Conservation (phyloP, 495 filamentous ascomycete species). For the Pyrenula aspistea region DNA sequence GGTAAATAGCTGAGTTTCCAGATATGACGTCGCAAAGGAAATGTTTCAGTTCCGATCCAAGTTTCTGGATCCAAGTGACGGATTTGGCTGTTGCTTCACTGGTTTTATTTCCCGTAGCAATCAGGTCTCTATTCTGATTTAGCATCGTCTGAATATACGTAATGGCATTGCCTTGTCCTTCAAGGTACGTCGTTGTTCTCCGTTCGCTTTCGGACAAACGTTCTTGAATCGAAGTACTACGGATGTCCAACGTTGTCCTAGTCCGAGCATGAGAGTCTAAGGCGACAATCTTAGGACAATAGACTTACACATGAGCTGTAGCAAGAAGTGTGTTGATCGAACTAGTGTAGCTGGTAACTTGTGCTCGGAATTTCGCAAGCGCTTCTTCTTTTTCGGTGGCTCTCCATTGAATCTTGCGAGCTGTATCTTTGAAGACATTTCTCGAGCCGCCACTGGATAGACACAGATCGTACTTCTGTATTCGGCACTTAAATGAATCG, state of each 20-base stretch:
- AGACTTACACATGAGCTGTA: slow-evolving; percentile 5
- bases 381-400: slow-evolving; percentile 6
- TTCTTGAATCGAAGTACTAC: not conserved
- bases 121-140: not conserved
- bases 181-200: not conserved
- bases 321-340: slow-evolving; percentile 12
- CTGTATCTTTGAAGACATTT: slow-evolving; percentile 3
- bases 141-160: not conserved
- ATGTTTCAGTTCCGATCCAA: not conserved
- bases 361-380: slow-evolving; percentile 9
- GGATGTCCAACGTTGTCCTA: not conserved
- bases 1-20: slow-evolving; percentile 2
- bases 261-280: not conserved
- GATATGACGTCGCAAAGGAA: not conserved
- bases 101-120: not conserved
- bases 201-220: not conserved
- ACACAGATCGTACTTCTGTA: slow-evolving; percentile 2
- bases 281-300: not conserved
- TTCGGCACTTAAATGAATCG: slow-evolving; percentile 2
- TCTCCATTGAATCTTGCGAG: slow-evolving; percentile 11
- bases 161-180: not conserved
- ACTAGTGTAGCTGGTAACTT: slow-evolving; percentile 7
- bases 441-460: slow-evolving; percentile 1
- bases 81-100: not conserved
- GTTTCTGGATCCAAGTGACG: not conserved